Conservation (phyloP, 2,329 filamentous ascomycete species). For the Drechslerella coelobrocha region DNA sequence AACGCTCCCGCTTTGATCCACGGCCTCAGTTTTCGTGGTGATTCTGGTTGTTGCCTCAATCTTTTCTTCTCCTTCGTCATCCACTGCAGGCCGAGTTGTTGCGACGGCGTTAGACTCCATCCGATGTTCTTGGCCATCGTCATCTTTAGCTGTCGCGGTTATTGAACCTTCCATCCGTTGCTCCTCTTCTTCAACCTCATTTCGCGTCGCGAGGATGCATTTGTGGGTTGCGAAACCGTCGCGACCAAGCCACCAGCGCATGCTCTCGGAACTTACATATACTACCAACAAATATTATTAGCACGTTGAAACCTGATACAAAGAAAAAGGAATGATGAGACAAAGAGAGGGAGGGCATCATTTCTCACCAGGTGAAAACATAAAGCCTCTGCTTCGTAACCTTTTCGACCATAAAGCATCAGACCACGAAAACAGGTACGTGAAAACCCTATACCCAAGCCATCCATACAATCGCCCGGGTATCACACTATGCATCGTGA, state of each 20-base stretch:
- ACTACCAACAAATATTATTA: slow-evolving; percentile 60
- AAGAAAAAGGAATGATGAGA: neutral
- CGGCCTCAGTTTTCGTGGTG: slow-evolving; percentile 20
- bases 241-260: slow-evolving; percentile 93
- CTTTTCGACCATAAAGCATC: slow-evolving; percentile 84
- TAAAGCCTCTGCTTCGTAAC: slow-evolving; percentile 81
- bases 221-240: slow-evolving; percentile 85
- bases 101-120: slow-evolving; percentile 38
- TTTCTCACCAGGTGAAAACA: slow-evolving; percentile 71
- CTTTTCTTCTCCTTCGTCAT: slow-evolving; percentile 52
- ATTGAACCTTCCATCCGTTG: slow-evolving; percentile 57
- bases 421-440: slow-evolving; percentile 86
- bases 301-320: neutral
- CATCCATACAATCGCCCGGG: slow-evolving; percentile 74
- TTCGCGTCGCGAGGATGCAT: slow-evolving; percentile 82
- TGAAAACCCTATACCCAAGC: slow-evolving; percentile 87
- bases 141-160: slow-evolving; percentile 55
- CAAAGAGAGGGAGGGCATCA: neutral
- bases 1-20: neutral
- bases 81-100: slow-evolving; percentile 27
- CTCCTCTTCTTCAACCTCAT: slow-evolving; percentile 70
- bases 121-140: slow-evolving; percentile 43
- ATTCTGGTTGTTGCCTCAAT: slow-evolving; percentile 23
- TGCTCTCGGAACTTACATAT: slow-evolving; percentile 85
- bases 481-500: slow-evolving; percentile 75